These are phyloP conservation scores for Alternaria brassicicola DNA, from an alignment of 2,329 filamentous ascomycete species.

Conservation along the genomic window DNA sequence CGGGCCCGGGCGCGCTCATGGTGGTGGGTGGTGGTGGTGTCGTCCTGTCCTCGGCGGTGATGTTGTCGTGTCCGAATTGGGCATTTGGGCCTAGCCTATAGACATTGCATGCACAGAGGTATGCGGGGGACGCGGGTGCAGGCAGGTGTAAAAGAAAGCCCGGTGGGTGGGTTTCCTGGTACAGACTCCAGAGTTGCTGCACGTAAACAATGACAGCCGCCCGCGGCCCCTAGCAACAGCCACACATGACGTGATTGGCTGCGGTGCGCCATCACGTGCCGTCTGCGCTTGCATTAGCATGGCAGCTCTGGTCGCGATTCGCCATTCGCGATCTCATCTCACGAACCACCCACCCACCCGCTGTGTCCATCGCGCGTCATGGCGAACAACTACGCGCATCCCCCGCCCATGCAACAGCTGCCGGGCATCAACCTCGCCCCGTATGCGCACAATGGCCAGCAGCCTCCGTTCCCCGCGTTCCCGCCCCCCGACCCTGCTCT, in stretches of 20 bases:
- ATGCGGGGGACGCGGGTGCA: conserved; percentile 3
- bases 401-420: conserved; percentile 20
- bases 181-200: conserved; percentile 1
- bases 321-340: not conserved
- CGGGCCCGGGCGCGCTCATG: conserved; percentile 63
- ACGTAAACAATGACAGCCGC: conserved; percentile 15
- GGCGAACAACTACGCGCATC: conserved; percentile 41
- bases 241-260: conserved; percentile 4
- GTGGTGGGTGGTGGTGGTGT: conserved; percentile 29
- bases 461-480: conserved; percentile 23
- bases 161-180: not conserved
- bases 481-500: conserved; percentile 38
- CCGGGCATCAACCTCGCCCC: conserved; percentile 34
- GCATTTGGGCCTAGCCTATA: conserved; percentile 5
- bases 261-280: conserved; percentile 7
- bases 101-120: conserved; percentile 29
- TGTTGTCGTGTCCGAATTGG: not conserved
- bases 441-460: conserved; percentile 33
- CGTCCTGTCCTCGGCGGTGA: conserved; percentile 6
- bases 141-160: not conserved
- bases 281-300: not conserved
- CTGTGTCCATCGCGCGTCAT: conserved; percentile 26
- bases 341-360: conserved; percentile 4
- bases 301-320: not conserved
- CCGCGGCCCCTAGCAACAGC: conserved; percentile 20